These are phyloP conservation scores for Schizosaccharomyces versatilis DNA, from an alignment of 1,139 yeast species.

Conservation along the genomic window DNA sequence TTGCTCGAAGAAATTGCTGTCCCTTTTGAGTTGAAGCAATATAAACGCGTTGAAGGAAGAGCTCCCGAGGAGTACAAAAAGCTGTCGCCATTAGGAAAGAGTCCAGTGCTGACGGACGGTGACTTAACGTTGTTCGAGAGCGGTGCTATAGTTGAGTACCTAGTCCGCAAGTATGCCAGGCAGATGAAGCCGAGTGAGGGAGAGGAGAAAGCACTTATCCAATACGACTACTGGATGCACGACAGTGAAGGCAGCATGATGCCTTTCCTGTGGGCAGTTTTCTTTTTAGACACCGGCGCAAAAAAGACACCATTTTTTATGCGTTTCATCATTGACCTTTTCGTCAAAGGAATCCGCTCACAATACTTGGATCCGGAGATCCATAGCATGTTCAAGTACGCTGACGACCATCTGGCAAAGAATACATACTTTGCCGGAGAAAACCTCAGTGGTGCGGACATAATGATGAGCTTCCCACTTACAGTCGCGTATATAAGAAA, in stretches of 20 bases:
- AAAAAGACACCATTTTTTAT: neutral
- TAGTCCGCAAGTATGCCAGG: constrained; percentile 19
- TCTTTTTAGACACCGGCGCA: neutral
- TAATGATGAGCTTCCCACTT: constrained; percentile 20
- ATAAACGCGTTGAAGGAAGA: constrained; percentile 25
- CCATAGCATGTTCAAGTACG: neutral
- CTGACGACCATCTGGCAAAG: constrained; percentile 24
- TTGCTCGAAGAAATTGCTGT: constrained; percentile 30
- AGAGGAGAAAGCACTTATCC: neutral
- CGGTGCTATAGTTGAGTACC: constrained; percentile 17
- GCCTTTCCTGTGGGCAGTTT: constrained; percentile 16
- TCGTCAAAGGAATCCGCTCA: neutral
- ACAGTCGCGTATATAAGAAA: neutral
- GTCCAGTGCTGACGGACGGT: constrained; percentile 31
- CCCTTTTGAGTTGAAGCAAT: constrained; percentile 15
- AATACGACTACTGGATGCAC: constrained; percentile 29
- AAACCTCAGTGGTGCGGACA: constrained; percentile 37
- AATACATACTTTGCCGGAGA: constrained; percentile 35
- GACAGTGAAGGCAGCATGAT: constrained; percentile 38
- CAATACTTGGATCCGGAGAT: neutral
- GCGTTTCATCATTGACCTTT: neutral
- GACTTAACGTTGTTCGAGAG: constrained; percentile 15
- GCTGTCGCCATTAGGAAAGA: constrained; percentile 36
- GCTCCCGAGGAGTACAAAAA: constrained; percentile 27
- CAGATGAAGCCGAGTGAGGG: neutral